phyloP scores from a whole-genome alignment of 169 alveolate genomes.

The Pseudocohnilembus persalinus region DNA sequence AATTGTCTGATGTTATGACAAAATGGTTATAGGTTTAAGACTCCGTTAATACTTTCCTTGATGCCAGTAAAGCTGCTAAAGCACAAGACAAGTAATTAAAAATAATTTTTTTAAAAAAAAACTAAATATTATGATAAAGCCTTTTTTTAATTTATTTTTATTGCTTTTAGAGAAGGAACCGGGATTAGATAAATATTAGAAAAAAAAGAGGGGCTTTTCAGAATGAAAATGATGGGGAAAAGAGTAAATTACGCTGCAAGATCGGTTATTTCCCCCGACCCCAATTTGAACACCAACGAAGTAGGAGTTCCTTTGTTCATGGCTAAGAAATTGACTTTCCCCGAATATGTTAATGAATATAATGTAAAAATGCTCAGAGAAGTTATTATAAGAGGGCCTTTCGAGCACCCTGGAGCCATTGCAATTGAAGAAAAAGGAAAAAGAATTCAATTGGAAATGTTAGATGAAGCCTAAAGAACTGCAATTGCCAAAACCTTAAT shows the following conservation, averaged over 20 bases:
- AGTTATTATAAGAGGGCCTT: slow-evolving; percentile 94
- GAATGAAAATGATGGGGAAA: slow-evolving; percentile 99
- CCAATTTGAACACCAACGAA: slow-evolving; percentile 95
- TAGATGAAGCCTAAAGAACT: slow-evolving; percentile 77
- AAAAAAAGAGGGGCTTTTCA: slow-evolving; percentile 95
- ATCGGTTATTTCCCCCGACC: slow-evolving; percentile 98
- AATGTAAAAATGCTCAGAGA: slow-evolving; percentile 87
- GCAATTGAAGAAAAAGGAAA: slow-evolving; percentile 71
- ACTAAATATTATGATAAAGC: slow-evolving; percentile 39
- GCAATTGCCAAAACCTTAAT: slow-evolving; percentile 85
- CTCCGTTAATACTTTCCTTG: slow-evolving; percentile 59
- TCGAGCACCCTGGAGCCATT: slow-evolving; percentile 97
- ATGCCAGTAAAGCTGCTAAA: slow-evolving; percentile 62
- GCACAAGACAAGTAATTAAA: slow-evolving; percentile 54
- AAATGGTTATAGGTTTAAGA: slow-evolving; percentile 77
- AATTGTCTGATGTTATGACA: slow-evolving; percentile 52
- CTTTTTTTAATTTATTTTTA: slow-evolving; percentile 10
- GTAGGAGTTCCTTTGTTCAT: slow-evolving; percentile 96
- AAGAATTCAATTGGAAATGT: slow-evolving; percentile 70
- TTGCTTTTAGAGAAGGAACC: slow-evolving; percentile 74
- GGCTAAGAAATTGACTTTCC: slow-evolving; percentile 93
- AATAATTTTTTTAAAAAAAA: slow-evolving; percentile 57
- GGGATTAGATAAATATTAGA: slow-evolving; percentile 96
- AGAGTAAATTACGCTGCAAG: slow-evolving; percentile 99
- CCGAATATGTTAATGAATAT: slow-evolving; percentile 92